These are phyloP conservation scores for Dactylellina haptotyla DNA, from an alignment of 2,329 filamentous ascomycete genomes.

Conservation along the genomic window DNA sequence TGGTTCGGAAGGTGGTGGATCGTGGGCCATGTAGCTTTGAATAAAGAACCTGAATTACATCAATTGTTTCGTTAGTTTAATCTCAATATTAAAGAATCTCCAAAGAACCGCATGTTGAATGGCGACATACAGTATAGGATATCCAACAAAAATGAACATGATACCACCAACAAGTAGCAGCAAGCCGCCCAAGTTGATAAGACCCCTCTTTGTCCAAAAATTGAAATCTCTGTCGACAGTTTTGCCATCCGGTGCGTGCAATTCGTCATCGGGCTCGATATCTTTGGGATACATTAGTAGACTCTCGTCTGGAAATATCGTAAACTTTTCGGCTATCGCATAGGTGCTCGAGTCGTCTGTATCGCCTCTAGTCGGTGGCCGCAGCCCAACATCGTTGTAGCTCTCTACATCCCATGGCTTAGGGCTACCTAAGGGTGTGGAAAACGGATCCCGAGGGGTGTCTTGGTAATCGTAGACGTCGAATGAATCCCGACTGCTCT, in stretches of 20 bases:
- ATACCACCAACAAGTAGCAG: conserved; percentile 70
- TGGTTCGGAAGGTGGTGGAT: background rate
- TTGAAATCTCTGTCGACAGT: conserved; percentile 71
- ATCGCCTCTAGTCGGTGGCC: conserved; percentile 71
- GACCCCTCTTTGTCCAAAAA: conserved; percentile 72
- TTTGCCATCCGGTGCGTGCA: conserved; percentile 77
- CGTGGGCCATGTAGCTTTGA: conserved; percentile 34
- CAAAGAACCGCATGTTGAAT: background rate
- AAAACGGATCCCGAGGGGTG: conserved; percentile 41
- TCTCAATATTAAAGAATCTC: background rate
- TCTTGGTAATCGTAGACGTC: conserved; percentile 24
- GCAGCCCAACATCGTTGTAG: conserved; percentile 25
- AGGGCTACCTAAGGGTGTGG: conserved; percentile 41
- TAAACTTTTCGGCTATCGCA: conserved; percentile 78
- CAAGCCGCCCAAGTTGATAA: conserved; percentile 73
- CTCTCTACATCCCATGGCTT: conserved; percentile 37
- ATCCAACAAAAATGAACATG: conserved; percentile 74
- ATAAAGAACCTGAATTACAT: conserved; percentile 37
- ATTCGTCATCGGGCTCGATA: conserved; percentile 76
- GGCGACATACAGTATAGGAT: conserved; percentile 72
- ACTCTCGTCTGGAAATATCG: conserved; percentile 74
- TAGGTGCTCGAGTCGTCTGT: conserved; percentile 71
- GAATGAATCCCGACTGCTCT: conserved; percentile 41
- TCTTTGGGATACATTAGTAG: conserved; percentile 76
- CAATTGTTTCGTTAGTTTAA: conserved; percentile 20